phyloP scores from a whole-genome alignment of 106 monocot species.

The Acorus calamus region DNA sequence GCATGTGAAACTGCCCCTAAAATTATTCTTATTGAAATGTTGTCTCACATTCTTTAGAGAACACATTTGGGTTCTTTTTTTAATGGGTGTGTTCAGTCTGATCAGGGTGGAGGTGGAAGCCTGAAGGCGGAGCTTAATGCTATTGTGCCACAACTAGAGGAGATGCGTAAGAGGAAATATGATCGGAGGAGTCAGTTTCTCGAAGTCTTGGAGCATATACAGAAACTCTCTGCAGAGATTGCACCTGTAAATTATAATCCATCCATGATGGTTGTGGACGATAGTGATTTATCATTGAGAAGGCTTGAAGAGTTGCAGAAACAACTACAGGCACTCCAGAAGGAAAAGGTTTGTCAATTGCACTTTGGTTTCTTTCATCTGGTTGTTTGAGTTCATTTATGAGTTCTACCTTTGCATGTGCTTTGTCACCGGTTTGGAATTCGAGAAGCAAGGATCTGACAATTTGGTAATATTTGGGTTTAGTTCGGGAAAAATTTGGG shows the following conservation, averaged over 20 bases:
- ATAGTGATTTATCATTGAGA: slow-evolving; percentile 45
- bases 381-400: neutral
- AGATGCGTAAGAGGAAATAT: slow-evolving; percentile 39
- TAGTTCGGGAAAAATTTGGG: no score
- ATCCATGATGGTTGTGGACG: slow-evolving; percentile 26
- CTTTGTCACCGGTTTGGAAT: neutral
- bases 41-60: neutral
- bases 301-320: slow-evolving; percentile 47
- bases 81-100: neutral
- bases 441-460: no score
- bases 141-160: slow-evolving; percentile 57
- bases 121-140: slow-evolving; percentile 52
- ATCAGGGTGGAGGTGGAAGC: slow-evolving; percentile 25
- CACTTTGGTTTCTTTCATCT: neutral
- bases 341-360: slow-evolving; percentile 39
- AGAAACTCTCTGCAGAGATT: slow-evolving; percentile 35
- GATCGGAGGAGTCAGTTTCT: slow-evolving; percentile 45
- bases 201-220: slow-evolving; percentile 38
- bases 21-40: neutral
- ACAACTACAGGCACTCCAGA: slow-evolving; percentile 38
- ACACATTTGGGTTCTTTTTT: neutral
- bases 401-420: neutral
- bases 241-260: slow-evolving; percentile 11
- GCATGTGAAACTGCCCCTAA: neutral
- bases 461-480: no score